Conservation (phyloP, 805 yeast species). For the Pachysolen tannophilus region DNA sequence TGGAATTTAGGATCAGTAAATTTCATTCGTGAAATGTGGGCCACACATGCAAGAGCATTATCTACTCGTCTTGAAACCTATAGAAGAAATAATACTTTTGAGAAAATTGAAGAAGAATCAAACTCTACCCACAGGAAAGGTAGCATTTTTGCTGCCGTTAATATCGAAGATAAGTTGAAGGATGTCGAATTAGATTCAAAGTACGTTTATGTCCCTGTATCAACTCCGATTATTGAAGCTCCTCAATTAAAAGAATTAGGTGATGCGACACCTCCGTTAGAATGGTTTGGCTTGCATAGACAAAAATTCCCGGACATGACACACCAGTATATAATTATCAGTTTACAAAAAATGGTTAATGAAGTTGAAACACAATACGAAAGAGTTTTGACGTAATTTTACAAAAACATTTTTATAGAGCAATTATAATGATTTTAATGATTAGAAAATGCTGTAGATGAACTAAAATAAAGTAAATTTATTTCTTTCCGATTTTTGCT, state of each 20-base stretch:
- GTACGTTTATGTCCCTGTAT: conserved; percentile 54
- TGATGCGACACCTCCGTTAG: conserved; percentile 95
- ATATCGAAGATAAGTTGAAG: conserved; percentile 33
- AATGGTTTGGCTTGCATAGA: conserved; percentile 95
- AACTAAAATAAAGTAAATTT: too few relatives aligned
- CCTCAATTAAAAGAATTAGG: conserved; percentile 90
- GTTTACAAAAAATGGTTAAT: conserved; percentile 64
- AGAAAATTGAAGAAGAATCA: conserved; percentile 10
- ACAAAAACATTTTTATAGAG: too few relatives aligned
- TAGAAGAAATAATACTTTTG: conserved; percentile 20
- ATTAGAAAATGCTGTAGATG: too few relatives aligned
- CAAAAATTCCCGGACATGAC: conserved; percentile 79
- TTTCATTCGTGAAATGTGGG: conserved; percentile 88
- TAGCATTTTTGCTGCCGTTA: conserved; percentile 23
- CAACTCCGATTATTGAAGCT: conserved; percentile 76
- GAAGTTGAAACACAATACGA: conserved; percentile 54
- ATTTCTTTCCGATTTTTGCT: too few relatives aligned
- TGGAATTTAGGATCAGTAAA: conserved; percentile 94
- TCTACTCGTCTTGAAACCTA: conserved; percentile 45
- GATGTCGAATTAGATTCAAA: conserved; percentile 37
- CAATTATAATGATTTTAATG: too few relatives aligned
- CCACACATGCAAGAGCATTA: conserved; percentile 71
- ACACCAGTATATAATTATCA: conserved; percentile 70
- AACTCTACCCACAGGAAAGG: conserved; percentile 25
- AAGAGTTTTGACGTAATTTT: conserved; percentile 37